Evolutionary conservation across 257 asterid species (phyloP).

Genomic region (Ocimum tenuiflorum): DNA sequence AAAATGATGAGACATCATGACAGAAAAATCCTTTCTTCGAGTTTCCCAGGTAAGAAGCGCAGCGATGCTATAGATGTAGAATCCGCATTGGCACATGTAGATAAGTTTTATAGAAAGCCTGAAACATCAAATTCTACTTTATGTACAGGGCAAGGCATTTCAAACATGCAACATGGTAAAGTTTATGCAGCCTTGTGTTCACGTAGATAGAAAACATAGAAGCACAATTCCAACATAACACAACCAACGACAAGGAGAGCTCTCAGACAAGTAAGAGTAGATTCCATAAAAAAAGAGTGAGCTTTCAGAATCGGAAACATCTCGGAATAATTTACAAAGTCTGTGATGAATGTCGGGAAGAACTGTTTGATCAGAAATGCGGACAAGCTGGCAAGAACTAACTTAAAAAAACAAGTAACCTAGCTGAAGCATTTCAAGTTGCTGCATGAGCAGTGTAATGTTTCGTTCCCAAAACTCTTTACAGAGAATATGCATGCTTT

Average conservation of each 20-base stretch:
- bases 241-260: background rate
- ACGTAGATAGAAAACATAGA: background rate
- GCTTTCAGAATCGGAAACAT: background rate
- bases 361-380: background rate
- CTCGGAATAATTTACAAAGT: background rate
- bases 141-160: slow-evolving; percentile 6
- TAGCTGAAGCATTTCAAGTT: background rate
- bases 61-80: slow-evolving; percentile 69
- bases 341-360: background rate
- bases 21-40: slow-evolving; percentile 81
- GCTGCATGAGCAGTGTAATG: background rate
- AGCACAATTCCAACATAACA: background rate
- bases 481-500: no score
- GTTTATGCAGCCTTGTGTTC: background rate
- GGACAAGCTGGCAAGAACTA: background rate
- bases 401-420: background rate
- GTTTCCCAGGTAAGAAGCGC: slow-evolving; percentile 94
- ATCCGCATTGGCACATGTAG: slow-evolving; percentile 96
- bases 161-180: background rate
- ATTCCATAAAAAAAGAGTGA: no score
- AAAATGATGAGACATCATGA: slow-evolving; percentile 89
- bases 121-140: slow-evolving; percentile 21
- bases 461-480: background rate
- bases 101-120: slow-evolving; percentile 57
- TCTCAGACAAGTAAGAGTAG: background rate